Conservation (phyloP, 2,329 filamentous ascomycete genomes). For the Sporothrix inflata region DNA sequence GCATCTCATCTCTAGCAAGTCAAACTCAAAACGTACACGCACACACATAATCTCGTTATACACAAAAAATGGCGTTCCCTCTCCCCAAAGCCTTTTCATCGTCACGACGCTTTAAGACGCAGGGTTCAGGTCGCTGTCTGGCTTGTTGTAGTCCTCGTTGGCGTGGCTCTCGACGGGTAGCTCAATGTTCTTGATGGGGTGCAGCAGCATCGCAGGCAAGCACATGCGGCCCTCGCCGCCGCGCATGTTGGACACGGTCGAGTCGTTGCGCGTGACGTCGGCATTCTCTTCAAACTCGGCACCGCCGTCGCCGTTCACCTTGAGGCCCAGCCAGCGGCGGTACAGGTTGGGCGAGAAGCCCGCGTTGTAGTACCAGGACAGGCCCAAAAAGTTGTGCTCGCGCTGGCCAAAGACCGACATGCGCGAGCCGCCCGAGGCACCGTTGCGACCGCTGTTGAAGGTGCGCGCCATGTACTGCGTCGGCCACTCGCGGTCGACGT, state of each 20-base stretch:
- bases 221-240: slow-evolving; percentile 86
- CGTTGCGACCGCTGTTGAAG: slow-evolving; percentile 79
- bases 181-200: slow-evolving; percentile 81
- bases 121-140: slow-evolving; percentile 56
- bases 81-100: neutral
- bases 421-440: slow-evolving; percentile 71
- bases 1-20: slow-evolving; percentile 9
- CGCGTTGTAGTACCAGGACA: slow-evolving; percentile 91
- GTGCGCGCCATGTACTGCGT: slow-evolving; percentile 73
- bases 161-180: slow-evolving; percentile 63
- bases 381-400: slow-evolving; percentile 85
- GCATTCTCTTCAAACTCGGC: slow-evolving; percentile 71
- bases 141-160: slow-evolving; percentile 50
- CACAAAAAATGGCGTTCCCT: neutral
- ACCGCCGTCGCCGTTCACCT: slow-evolving; percentile 76
- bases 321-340: slow-evolving; percentile 81
- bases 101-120: slow-evolving; percentile 40
- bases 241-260: slow-evolving; percentile 55
- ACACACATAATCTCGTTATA: slow-evolving; percentile 13
- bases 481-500: slow-evolving; percentile 85
- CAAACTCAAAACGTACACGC: slow-evolving; percentile 1
- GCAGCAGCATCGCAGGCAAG: slow-evolving; percentile 83
- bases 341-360: slow-evolving; percentile 82
- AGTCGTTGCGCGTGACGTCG: slow-evolving; percentile 56
- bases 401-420: slow-evolving; percentile 78